Conservation (phyloP, 1,139 yeast species). For the Kurtzmaniella quercitrusa region DNA sequence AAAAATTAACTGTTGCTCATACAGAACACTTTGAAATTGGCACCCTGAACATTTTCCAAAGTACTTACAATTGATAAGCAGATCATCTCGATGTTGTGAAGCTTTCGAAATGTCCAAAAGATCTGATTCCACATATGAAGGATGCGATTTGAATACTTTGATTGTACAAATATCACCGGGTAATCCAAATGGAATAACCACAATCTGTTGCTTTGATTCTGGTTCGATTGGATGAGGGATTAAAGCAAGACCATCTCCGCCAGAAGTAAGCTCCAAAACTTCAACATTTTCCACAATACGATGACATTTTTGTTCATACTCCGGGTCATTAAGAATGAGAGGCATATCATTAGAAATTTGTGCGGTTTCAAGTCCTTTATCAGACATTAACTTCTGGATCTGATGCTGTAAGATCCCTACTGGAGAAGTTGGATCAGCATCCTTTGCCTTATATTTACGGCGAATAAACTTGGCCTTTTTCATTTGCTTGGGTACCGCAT, state of each 20-base stretch:
- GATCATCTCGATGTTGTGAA: conserved; percentile 48
- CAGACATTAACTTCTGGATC: conserved; percentile 54
- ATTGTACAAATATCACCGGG: conserved; percentile 80
- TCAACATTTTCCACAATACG: conserved; percentile 57
- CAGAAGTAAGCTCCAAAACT: conserved; percentile 59
- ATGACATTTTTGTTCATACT: conserved; percentile 50
- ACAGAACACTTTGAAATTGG: conserved; percentile 80
- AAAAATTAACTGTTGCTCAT: conserved; percentile 65
- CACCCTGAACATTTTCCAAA: conserved; percentile 70
- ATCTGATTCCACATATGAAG: conserved; percentile 73
- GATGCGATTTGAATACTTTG: conserved; percentile 75
- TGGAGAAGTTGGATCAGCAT: conserved; percentile 73
- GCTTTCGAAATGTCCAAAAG: conserved; percentile 48
- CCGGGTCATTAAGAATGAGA: conserved; percentile 57
- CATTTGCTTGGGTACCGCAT: conserved; percentile 9
- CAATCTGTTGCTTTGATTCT: conserved; percentile 36
- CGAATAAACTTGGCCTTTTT: conserved; percentile 26
- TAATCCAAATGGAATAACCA: conserved; percentile 76
- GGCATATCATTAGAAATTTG: conserved; percentile 62
- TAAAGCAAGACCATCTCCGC: conserved; percentile 75
- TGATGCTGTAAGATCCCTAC: conserved; percentile 77
- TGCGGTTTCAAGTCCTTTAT: conserved; percentile 39
- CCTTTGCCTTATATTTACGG: conserved; percentile 53
- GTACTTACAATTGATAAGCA: conserved; percentile 42
- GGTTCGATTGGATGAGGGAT: conserved; percentile 52